Evolutionary conservation across 2,329 filamentous ascomycete genomes (phyloP).

Genomic region (Colletotrichum neosansevieriae): DNA sequence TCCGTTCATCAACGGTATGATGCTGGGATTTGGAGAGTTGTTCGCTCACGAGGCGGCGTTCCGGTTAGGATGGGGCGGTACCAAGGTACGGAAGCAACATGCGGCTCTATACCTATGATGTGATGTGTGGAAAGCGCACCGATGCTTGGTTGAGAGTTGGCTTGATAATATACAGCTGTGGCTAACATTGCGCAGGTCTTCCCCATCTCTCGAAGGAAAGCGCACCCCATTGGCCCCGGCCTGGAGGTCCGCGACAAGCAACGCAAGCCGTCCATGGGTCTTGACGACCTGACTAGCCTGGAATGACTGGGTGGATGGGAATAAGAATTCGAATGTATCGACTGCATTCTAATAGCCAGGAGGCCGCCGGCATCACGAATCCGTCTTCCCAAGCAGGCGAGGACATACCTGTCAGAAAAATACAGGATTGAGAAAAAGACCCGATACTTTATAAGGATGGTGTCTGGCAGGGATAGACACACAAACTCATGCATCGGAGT

Average conservation of each 20-base stretch:
- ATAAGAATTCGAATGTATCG: neutral
- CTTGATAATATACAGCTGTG: neutral
- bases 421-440: neutral
- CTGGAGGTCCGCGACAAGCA: constrained; percentile 82
- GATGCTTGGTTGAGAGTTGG: too few relatives aligned
- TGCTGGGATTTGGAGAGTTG: constrained; percentile 96
- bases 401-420: constrained; percentile 5
- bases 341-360: neutral
- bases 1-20: constrained; percentile 97
- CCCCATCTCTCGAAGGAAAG: constrained; percentile 69
- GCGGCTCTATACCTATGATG: neutral
- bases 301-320: constrained; percentile 61
- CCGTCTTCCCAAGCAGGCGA: neutral
- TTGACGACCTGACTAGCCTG: constrained; percentile 76
- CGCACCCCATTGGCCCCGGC: constrained; percentile 80
- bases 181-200: constrained; percentile 61
- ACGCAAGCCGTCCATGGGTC: constrained; percentile 65
- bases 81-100: constrained; percentile 76
- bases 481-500: constrained; percentile 22
- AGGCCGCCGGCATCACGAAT: neutral
- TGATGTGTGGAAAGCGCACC: too few relatives aligned
- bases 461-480: constrained; percentile 12
- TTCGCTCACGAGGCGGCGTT: constrained; percentile 97
- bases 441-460: neutral
- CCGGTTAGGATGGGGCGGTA: constrained; percentile 90